Conservation (phyloP, 139 green algal genomes). For the Gonium pectorale region DNA sequence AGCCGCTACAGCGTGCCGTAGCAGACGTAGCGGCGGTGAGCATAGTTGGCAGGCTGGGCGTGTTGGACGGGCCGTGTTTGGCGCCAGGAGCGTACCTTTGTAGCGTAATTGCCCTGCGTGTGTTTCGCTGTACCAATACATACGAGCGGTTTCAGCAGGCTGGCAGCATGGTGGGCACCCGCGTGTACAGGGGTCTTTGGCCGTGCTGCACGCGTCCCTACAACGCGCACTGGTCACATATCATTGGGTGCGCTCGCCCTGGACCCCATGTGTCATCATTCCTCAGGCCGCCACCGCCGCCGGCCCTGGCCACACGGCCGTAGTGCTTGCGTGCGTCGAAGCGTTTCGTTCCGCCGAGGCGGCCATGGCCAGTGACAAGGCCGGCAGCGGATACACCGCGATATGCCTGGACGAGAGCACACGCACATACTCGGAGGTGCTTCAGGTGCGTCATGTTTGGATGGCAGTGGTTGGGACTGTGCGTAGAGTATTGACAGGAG, state of each 20-base stretch:
- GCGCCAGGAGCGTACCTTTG: no score
- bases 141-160: no score
- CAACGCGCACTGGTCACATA: not conserved
- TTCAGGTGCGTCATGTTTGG: slow-evolving; percentile 20
- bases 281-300: slow-evolving; percentile 23
- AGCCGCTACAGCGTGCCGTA: slow-evolving; percentile 36
- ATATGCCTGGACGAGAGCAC: slow-evolving; percentile 56
- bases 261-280: not conserved
- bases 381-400: slow-evolving; percentile 58
- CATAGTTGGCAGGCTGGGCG: no score
- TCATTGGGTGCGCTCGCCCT: no score
- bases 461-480: not conserved
- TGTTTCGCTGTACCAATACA: no score
- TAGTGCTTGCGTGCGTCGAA: slow-evolving; percentile 37
- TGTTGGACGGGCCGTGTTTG: no score
- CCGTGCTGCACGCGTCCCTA: no score
- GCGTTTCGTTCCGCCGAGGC: slow-evolving; percentile 41
- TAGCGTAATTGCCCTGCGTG: no score
- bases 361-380: slow-evolving; percentile 55
- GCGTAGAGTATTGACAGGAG: not conserved
- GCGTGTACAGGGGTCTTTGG: no score
- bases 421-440: slow-evolving; percentile 52
- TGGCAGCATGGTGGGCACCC: no score
- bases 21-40: slow-evolving; percentile 19
- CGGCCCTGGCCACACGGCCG: not conserved